Conservation (phyloP, 345 rosid genomes). For the Euphorbia tirucalli region DNA sequence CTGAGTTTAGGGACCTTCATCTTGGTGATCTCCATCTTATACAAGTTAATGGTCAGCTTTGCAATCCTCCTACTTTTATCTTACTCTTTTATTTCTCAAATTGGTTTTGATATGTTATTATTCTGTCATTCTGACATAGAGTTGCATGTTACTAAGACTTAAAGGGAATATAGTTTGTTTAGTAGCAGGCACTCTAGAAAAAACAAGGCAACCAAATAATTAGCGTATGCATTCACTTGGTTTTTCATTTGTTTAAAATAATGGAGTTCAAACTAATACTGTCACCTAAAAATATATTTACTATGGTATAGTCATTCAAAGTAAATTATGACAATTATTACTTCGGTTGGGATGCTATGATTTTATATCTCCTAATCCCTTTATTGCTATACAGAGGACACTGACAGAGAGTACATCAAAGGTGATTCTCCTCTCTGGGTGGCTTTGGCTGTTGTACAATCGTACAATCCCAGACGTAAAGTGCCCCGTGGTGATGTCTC, state of each 20-base stretch:
- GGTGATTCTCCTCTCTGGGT: slow-evolving; percentile 49
- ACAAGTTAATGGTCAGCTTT: slow-evolving; percentile 50
- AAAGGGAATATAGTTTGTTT: no score
- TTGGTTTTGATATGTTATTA: background rate
- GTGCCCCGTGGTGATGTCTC: slow-evolving; percentile 66
- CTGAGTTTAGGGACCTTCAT: slow-evolving; percentile 66
- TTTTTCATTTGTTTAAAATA: background rate
- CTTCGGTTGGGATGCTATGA: background rate
- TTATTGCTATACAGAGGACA: slow-evolving; percentile 33
- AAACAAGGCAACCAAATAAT: background rate
- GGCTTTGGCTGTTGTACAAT: slow-evolving; percentile 76
- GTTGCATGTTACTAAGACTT: background rate
- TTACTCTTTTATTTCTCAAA: background rate
- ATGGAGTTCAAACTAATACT: background rate
- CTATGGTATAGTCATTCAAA: background rate
- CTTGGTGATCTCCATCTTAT: slow-evolving; percentile 87
- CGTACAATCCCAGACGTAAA: slow-evolving; percentile 67
- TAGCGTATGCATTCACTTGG: background rate
- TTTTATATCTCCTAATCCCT: background rate
- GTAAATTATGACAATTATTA: background rate
- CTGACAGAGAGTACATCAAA: slow-evolving; percentile 31
- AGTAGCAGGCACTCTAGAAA: no score
- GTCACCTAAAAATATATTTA: background rate
- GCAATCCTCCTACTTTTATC: background rate
- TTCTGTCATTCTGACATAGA: background rate